Evolutionary conservation across 805 yeast species (phyloP), one percentile per base, ranked within the genome.

Genomic region (Lachancea quebecensis): DNA sequence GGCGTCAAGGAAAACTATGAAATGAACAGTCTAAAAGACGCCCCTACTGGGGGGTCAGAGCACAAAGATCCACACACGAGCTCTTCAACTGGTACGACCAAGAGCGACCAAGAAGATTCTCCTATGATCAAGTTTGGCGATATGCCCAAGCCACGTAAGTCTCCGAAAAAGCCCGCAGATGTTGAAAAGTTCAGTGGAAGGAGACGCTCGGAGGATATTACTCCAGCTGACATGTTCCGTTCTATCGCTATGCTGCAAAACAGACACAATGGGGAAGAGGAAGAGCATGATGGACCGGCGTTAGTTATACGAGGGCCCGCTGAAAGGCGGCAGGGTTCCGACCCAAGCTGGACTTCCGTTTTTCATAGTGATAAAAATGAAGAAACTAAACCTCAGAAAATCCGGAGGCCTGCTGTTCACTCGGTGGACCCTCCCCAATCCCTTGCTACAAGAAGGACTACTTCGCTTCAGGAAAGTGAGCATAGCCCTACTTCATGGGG

Each of bases 171-270:
- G 11, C 17, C 34, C 14, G 36, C 36, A 15, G 25, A 25, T 6
- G 16, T 58, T 2, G 70, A 70, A 48, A 58, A 58, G 54, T 49
- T 68, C 44, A 60, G 50, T 1, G 54, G 57, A 10, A 61, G 57
- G 54, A 64, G 56, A 61, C 66, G 51, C 54, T 60, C 69, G 10
- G 42, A 65, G n/a, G 77, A 80, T 17, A 68, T 85, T 10, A 81
- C 83, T 30, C 95, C 96, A 1, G 77, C 83, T 40, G 96, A 90
- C 58, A 82, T 89, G 79, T 82, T 73, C 60, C 73, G 82, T 69
- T 88, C 96, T 3, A 83, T 89, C 53, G 81, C 88, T 35, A 80
- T 89, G 82, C 68, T 90, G 67, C 83, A 83, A 53, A 72, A 74
- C 43, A 69, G 72, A 35, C 73, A 72, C 45, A 28, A 15, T 18